Conservation (phyloP, 106 monocot species). For the Allium fistulosum region DNA sequence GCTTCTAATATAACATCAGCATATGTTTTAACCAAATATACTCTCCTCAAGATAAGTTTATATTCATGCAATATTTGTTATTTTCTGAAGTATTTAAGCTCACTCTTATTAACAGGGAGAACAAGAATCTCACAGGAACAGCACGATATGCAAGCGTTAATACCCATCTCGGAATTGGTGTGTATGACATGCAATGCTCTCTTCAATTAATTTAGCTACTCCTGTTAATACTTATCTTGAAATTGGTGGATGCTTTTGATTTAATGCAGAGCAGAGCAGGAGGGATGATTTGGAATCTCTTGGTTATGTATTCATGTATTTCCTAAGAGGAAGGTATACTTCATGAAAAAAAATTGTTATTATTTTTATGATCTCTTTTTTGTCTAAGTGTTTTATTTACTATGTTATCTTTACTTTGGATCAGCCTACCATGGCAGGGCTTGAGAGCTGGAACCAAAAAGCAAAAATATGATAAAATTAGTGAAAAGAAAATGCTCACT, state of each 20-base stretch:
- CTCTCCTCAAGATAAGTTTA: no score
- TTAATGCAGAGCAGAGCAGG: not conserved
- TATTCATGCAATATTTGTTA: not conserved
- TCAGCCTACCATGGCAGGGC: not conserved
- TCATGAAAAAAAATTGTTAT: no score
- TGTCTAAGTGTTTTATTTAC: no score
- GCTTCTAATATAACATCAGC: no score
- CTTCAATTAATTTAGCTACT: not conserved
- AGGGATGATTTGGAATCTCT: constrained; percentile 1
- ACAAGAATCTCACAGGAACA: constrained; percentile 2
- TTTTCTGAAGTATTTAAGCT: not conserved
- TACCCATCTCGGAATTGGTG: not conserved
- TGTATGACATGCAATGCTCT: not conserved
- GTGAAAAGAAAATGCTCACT: not conserved
- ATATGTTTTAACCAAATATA: no score
- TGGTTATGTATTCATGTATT: not conserved
- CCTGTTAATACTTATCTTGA: no score
- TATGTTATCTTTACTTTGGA: not conserved
- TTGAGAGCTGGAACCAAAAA: not conserved
- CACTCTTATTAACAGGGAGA: not conserved
- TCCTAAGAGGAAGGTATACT: not conserved
- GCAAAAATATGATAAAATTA: constrained; percentile 1
- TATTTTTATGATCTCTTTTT: no score
- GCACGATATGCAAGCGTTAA: not conserved
- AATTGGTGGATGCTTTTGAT: not conserved